These are phyloP conservation scores for Ophiocordyceps polyrhachis-furcata DNA, from an alignment of 2,329 filamentous ascomycete species.

Conservation along the genomic window DNA sequence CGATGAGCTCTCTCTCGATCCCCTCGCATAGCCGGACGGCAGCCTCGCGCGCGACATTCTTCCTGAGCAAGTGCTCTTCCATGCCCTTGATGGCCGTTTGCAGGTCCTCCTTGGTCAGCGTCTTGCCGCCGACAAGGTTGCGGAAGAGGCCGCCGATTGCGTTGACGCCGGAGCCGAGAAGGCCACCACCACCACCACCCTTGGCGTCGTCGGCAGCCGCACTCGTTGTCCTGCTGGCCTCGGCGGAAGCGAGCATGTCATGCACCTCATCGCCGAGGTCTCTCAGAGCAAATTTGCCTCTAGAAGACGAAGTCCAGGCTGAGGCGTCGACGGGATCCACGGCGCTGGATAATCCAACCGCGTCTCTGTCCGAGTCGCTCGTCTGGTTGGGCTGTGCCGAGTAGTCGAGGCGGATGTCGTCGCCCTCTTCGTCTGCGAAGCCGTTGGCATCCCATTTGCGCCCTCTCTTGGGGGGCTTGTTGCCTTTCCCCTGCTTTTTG, in stretches of 20 bases:
- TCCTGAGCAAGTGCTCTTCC: slow-evolving; percentile 84
- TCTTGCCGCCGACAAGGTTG: slow-evolving; percentile 90
- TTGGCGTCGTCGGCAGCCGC: slow-evolving; percentile 30
- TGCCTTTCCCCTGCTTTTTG: slow-evolving; percentile 32
- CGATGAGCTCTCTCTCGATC: slow-evolving; percentile 75
- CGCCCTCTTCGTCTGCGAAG: slow-evolving; percentile 57
- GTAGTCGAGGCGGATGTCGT: slow-evolving; percentile 63
- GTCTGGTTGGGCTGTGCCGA: slow-evolving; percentile 43
- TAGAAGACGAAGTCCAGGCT: slow-evolving; percentile 70
- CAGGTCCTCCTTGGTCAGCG: slow-evolving; percentile 71
- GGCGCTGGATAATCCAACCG: slow-evolving; percentile 31
- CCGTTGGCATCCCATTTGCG: slow-evolving; percentile 88
- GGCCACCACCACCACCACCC: too few relatives aligned
- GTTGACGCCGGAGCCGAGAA: slow-evolving; percentile 64
- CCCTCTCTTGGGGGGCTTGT: slow-evolving; percentile 64
- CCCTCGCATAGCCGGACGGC: slow-evolving; percentile 80
- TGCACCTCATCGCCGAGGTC: slow-evolving; percentile 90
- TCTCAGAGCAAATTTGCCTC: slow-evolving; percentile 85
- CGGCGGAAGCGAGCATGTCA: slow-evolving; percentile 67
- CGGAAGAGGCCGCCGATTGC: slow-evolving; percentile 79
- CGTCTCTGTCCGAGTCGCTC: slow-evolving; percentile 33
- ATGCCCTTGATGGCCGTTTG: slow-evolving; percentile 88
- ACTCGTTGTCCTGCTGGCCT: slow-evolving; percentile 36
- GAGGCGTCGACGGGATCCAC: slow-evolving; percentile 60
- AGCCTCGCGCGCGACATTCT: slow-evolving; percentile 92